Base-by-base conservation (phyloP, 2,329 filamentous ascomycete genomes). In the Tolypocladium capitatum region DNA sequence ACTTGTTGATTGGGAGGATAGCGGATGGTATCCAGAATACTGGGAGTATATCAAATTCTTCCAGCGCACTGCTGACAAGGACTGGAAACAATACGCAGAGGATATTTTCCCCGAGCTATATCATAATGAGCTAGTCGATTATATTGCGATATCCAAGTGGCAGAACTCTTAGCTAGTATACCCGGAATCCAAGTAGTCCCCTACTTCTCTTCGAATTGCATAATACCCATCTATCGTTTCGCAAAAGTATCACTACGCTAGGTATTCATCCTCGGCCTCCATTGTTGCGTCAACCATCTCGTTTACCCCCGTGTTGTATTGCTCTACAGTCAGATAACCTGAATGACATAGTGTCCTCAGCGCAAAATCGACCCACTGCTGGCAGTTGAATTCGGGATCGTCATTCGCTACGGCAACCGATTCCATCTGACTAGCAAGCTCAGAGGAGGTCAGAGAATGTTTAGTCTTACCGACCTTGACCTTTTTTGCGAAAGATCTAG, bases 1-100 rank as follows among this genome's bases (percentile, higher is more conserved):
- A 3, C 63, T 74, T 24, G 48, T 74, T 24, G 72, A 73, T 52
- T 74, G 70, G 70, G 70, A 74, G 52, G 60, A 63, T 30, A 60
- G 66, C 21, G 70, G 69, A 1, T 74, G 67, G 68, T 73, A 68
- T 53, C 70, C 69, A 2, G 57, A 61, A n/a, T 67, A 65, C 45
- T 73, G 62, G 63, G 63, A 65, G 40, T 64, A 64, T 43, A 54
- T 61, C 41, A 62, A 63, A 31, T 62, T 64, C 49, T 62, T 60
- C 28, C 51, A 58, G 27, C 53, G 56, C 44, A n/a, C 43, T 43
- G 45, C 28, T 11, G 48, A 54, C 4, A 42, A 46, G 10, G 55
- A 55, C 18, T 61, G 57, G 60, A 49, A 51, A 18, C 10, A 47
- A 2, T 57, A 57, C 43, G 50, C 56, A 13, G 48, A 54, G 8